Evolutionary conservation across 2,329 filamentous ascomycete genomes (phyloP).

Genomic region (Proliferodiscus dingleyae): DNA sequence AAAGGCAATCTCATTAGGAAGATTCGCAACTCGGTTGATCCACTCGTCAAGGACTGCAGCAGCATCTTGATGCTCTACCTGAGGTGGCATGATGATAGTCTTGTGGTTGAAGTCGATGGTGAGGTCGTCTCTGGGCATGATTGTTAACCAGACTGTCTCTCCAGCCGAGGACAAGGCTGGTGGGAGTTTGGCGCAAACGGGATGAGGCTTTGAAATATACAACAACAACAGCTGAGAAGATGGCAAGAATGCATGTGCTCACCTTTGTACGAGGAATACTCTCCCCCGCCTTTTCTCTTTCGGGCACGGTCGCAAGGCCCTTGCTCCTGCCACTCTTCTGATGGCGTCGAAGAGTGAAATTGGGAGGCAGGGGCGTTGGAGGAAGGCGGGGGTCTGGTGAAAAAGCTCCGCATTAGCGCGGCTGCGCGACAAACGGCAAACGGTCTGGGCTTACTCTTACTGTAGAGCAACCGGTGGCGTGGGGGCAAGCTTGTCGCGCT

Average conservation of each 20-base stretch:
- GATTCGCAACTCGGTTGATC: constrained; percentile 68
- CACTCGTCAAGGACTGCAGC: constrained; percentile 74
- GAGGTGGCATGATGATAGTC: constrained; percentile 48
- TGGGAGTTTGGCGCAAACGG: constrained; percentile 1
- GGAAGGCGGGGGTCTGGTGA: too few species aligned
- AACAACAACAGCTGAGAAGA: too few species aligned
- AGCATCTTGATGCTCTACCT: constrained; percentile 55
- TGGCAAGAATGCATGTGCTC: too few species aligned
- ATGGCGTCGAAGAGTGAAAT: constrained; percentile 13
- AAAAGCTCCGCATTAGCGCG: too few species aligned
- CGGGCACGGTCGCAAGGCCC: neutral
- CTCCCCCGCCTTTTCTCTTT: constrained; percentile 8
- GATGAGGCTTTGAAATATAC: neutral
- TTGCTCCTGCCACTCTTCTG: neutral
- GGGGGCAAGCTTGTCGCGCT: too few species aligned
- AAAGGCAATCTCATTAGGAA: constrained; percentile 78
- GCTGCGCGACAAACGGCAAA: too few species aligned
- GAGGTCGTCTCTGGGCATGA: constrained; percentile 69
- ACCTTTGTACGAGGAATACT: constrained; percentile 21
- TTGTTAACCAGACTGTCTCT: constrained; percentile 46
- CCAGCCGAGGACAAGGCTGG: constrained; percentile 19
- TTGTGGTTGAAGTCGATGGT: constrained; percentile 60
- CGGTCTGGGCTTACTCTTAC: too few species aligned
- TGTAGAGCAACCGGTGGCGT: too few species aligned
- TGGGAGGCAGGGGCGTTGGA: constrained; percentile 8